Conservation (phyloP, 2,329 filamentous ascomycete species). For the Chalaropsis ovoidea region DNA sequence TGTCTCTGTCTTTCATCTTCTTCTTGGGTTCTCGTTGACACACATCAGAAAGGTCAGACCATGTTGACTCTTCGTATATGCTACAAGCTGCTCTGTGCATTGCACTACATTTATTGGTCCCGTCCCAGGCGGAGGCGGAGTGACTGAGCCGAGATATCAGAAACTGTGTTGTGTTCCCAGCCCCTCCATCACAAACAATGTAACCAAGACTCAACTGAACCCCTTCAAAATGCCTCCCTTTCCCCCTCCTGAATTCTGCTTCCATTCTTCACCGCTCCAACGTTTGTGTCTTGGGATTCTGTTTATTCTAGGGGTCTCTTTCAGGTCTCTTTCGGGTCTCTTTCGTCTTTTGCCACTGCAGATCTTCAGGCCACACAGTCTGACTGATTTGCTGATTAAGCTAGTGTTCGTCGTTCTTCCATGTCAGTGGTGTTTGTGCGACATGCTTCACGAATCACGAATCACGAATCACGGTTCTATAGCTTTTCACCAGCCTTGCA, state of each 20-base stretch:
- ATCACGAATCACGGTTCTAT: neutral
- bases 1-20: neutral
- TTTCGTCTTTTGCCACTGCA: constrained; percentile 10
- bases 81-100: constrained; percentile 11
- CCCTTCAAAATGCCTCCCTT: neutral
- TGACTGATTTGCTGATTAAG: neutral
- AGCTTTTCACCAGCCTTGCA: neutral
- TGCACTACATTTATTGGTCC: neutral
- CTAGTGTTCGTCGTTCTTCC: neutral
- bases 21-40: neutral
- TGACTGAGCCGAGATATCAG: neutral
- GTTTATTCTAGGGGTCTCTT: neutral
- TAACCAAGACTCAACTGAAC: neutral
- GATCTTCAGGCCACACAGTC: neutral
- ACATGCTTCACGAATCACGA: neutral
- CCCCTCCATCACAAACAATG: constrained; percentile 8
- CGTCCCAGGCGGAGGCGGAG: neutral
- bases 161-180: constrained; percentile 2
- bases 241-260: neutral
- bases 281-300: neutral
- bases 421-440: neutral
- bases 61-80: constrained; percentile 14
- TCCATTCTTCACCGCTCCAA: constrained; percentile 4
- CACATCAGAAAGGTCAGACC: neutral
- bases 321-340: neutral